A percentile compares a stretch with the other conserved stretches of the same genome.
Evolutionary conservation across 2,329 filamentous ascomycete genomes (phyloP).

Genomic region (Pseudomassariella vexata): DNA sequence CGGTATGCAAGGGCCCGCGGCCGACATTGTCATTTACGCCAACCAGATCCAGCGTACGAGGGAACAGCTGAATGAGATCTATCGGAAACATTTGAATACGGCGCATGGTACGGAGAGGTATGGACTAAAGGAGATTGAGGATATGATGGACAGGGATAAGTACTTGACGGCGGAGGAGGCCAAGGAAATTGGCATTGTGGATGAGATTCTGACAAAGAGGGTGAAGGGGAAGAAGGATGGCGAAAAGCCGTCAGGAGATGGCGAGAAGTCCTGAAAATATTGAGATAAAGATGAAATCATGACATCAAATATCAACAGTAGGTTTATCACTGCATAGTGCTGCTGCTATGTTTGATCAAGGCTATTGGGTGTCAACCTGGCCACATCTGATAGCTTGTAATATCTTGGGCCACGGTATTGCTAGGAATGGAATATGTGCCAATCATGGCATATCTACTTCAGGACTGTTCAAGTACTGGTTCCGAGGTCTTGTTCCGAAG

Average conservation of each 20-base stretch:
- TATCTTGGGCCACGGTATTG: no score
- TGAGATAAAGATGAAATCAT: no score
- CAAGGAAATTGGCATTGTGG: conserved; percentile 82
- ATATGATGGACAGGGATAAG: conserved; percentile 94
- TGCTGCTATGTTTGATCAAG: no score
- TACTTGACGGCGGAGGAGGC: conserved; percentile 89
- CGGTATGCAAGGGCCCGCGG: conserved; percentile 57
- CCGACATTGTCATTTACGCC: conserved; percentile 92
- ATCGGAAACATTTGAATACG: conserved; percentile 77
- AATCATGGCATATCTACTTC: no score
- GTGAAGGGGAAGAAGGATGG: conserved; percentile 30
- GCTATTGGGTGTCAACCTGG: no score
- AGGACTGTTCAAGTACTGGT: no score
- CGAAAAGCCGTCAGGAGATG: conserved; percentile 6
- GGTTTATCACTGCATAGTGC: no score
- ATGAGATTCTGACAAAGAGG: conserved; percentile 74
- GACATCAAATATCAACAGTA: no score
- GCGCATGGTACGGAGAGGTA: conserved; percentile 70
- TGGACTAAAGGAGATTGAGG: conserved; percentile 77
- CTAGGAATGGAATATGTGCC: no score
- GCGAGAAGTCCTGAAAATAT: no score
- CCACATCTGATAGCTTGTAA: no score
- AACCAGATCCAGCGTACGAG: conserved; percentile 90
- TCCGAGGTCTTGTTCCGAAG: no score
- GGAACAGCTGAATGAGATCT: conserved; percentile 84